Evolutionary conservation across 495 filamentous ascomycete species (phyloP).

Genomic region (Annulohypoxylon stygium): DNA sequence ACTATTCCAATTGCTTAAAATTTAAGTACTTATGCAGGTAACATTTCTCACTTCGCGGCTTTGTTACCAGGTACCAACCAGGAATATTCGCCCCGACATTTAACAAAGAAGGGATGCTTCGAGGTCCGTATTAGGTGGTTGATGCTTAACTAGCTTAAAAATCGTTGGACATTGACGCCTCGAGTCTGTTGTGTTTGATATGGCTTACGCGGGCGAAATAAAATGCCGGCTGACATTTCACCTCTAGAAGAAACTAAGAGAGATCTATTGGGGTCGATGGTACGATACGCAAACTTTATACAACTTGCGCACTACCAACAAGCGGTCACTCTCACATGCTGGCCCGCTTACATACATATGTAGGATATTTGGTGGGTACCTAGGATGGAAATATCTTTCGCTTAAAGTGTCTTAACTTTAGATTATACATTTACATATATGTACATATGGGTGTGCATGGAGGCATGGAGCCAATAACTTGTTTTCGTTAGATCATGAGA

Average conservation of each 20-base stretch:
- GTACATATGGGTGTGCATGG: not conserved
- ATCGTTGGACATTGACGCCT: conserved; percentile 12
- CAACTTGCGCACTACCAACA: conserved; percentile 14
- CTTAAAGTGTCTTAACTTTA: conserved; percentile 5
- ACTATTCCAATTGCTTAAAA: not conserved
- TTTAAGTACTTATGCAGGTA: not conserved
- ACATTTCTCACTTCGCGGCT: not conserved
- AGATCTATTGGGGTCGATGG: conserved; percentile 27
- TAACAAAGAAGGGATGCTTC: conserved; percentile 19
- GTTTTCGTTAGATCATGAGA: conserved; percentile 5
- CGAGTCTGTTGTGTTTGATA: conserved; percentile 21
- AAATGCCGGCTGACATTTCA: conserved; percentile 38
- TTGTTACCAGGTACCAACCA: not conserved
- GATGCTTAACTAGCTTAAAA: not conserved
- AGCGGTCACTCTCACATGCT: conserved; percentile 29
- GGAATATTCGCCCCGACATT: conserved; percentile 17
- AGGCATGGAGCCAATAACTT: not conserved
- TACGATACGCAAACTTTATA: conserved; percentile 38
- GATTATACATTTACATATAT: conserved; percentile 3
- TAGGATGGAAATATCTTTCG: conserved; percentile 8
- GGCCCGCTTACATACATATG: conserved; percentile 8
- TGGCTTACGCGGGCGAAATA: conserved; percentile 30
- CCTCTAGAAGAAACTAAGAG: not conserved
- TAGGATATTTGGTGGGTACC: conserved; percentile 3
- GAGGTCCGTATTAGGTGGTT: conserved; percentile 1